A percentile compares a stretch with the other conserved stretches of the same genome.
phyloP scores from a whole-genome alignment of 257 asterid genomes.

The Scutellaria minor region DNA sequence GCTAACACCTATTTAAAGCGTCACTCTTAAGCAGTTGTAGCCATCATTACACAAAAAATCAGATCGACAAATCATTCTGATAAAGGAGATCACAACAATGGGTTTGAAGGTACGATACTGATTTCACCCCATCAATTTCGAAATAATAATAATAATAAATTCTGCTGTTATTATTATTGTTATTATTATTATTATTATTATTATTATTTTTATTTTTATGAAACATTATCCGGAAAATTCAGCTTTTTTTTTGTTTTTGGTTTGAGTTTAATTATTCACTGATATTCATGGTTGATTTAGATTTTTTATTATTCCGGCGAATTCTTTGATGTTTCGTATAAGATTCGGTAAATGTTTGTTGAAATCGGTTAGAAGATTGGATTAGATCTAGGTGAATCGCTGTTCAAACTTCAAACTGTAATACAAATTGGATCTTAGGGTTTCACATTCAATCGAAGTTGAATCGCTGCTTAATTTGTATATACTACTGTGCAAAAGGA shows the following conservation, averaged over 20 bases:
- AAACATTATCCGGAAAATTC: neutral
- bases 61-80: conserved; percentile 10
- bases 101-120: conserved; percentile 49
- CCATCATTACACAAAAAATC: conserved; percentile 22
- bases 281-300: conserved; percentile 9
- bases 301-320: neutral
- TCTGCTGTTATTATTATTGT: neutral
- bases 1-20: conserved; percentile 30
- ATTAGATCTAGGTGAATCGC: conserved; percentile 22
- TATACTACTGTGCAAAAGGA: neutral
- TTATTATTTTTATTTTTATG: neutral
- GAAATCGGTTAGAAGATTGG: neutral
- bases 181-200: too few relatives aligned
- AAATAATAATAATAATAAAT: too few relatives aligned
- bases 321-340: neutral
- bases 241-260: neutral
- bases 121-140: too few relatives aligned
- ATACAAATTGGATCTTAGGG: conserved; percentile 20
- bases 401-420: neutral
- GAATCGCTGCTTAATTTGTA: conserved; percentile 24
- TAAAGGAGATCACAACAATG: conserved; percentile 32
- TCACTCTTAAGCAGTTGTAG: conserved; percentile 4
- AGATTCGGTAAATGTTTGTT: neutral
- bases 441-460: neutral
- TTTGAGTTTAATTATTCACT: neutral